phyloP scores from a whole-genome alignment of 257 asterid genomes.

The Solanum gandarillasii region DNA sequence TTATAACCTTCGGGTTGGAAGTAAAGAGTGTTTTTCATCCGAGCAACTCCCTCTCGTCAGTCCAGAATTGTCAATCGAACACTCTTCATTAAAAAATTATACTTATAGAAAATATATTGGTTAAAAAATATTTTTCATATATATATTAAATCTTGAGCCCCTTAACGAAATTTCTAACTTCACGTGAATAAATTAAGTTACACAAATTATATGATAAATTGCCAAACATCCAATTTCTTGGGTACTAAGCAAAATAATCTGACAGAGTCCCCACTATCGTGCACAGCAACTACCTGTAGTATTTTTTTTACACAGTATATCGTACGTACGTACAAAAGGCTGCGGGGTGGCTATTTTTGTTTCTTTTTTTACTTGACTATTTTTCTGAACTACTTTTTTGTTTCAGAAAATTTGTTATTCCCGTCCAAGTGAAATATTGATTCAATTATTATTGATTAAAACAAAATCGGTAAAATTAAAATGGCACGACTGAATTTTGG shows the following conservation, averaged over 20 bases:
- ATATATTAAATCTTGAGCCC: too few relatives aligned
- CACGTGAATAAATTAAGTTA: background rate
- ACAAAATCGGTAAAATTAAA: too few relatives aligned
- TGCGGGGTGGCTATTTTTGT: background rate
- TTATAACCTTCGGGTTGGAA: too few relatives aligned
- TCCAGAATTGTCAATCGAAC: fast-evolving
- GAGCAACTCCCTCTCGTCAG: too few relatives aligned
- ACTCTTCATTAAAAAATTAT: too few relatives aligned
- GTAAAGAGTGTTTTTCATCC: too few relatives aligned
- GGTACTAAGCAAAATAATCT: background rate
- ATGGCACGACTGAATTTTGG: too few relatives aligned
- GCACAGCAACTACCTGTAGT: background rate
- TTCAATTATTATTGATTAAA: background rate
- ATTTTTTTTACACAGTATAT: background rate
- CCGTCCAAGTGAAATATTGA: background rate
- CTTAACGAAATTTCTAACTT: too few relatives aligned
- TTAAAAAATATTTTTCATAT: too few relatives aligned
- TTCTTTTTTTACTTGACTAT: background rate
- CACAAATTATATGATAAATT: background rate
- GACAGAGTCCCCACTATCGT: background rate
- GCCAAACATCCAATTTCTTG: background rate
- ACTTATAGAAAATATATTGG: fast-evolving
- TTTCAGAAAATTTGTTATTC: background rate
- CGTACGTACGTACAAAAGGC: background rate
- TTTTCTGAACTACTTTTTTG: background rate